Percentiles rank a stretch among this genome's conserved stretches.
Evolutionary conservation across 1,139 yeast genomes (phyloP).

Genomic region (Zygosaccharomyces sapae): DNA sequence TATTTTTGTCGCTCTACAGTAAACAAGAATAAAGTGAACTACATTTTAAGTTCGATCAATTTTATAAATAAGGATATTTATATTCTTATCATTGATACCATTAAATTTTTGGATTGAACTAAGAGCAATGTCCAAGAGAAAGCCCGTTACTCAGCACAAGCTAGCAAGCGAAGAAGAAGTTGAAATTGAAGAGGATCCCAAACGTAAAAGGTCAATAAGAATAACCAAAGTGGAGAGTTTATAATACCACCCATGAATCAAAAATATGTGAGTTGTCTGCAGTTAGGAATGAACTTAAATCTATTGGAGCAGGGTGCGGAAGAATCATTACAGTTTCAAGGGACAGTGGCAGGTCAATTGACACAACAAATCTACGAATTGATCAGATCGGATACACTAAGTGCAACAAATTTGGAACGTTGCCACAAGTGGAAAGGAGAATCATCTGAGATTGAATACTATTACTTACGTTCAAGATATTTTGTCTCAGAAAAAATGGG

Average conservation of each 20-base stretch:
- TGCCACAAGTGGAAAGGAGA: constrained; percentile 22
- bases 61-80: no score
- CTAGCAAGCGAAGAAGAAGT: constrained; percentile 7
- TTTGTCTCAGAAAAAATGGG: constrained; percentile 24
- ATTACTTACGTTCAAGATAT: constrained; percentile 25
- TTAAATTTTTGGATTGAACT: no score
- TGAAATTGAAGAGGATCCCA: constrained; percentile 10
- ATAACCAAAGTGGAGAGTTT: constrained; percentile 7
- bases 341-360: constrained; percentile 28
- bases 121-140: constrained; percentile 1
- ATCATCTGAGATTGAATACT: constrained; percentile 23
- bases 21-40: no score
- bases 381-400: constrained; percentile 22
- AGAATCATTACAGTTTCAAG: constrained; percentile 24
- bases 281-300: constrained; percentile 18
- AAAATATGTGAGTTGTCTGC: constrained; percentile 16
- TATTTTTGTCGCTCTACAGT: no score
- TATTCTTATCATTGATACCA: no score
- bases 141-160: constrained; percentile 1
- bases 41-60: no score
- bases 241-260: constrained; percentile 22
- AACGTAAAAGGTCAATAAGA: neutral
- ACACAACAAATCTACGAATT: constrained; percentile 30
- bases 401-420: constrained; percentile 21
- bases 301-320: constrained; percentile 26